A percentile compares a stretch with the other conserved stretches of the same genome.
These are phyloP conservation scores for Pinus tabuliformis DNA, from an alignment of 75 land plant genomes.

Conservation along the genomic window DNA sequence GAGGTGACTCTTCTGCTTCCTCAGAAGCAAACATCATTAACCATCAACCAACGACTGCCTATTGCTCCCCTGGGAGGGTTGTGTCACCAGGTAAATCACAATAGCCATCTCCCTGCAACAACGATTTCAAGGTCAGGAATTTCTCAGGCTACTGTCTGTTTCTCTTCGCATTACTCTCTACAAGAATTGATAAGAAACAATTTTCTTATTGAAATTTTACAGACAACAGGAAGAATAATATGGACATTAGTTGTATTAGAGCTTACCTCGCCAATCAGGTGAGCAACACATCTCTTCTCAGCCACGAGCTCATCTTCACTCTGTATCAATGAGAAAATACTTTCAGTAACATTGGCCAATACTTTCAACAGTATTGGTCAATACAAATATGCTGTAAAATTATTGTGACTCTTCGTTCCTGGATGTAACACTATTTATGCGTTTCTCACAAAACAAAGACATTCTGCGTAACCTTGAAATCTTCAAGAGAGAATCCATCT, in stretches of 20 bases:
- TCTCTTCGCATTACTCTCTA: background rate
- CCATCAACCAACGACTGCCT: background rate
- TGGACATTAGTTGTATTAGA: background rate
- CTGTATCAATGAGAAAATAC: slow-evolving; percentile 27
- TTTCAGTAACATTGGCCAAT: background rate
- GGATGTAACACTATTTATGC: background rate
- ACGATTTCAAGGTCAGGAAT: background rate
- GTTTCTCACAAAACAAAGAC: background rate
- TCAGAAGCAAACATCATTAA: background rate
- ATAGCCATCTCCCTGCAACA: slow-evolving; percentile 62
- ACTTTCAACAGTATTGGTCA: background rate
- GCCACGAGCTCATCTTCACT: slow-evolving; percentile 86
- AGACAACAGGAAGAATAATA: background rate
- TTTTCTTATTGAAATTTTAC: background rate
- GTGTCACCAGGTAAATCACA: slow-evolving; percentile 94
- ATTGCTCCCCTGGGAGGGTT: slow-evolving; percentile 90
- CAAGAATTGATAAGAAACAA: background rate
- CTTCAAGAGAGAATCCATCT: background rate
- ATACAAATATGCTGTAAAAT: background rate
- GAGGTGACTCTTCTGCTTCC: background rate
- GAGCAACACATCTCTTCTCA: slow-evolving; percentile 90
- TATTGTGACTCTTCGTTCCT: background rate
- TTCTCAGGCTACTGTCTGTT: background rate
- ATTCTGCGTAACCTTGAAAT: background rate
- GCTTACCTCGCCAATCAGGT: slow-evolving; percentile 79